phyloP scores from a whole-genome alignment of 2,329 filamentous ascomycete genomes.

The Teratosphaeria pseudoeucalypti region DNA sequence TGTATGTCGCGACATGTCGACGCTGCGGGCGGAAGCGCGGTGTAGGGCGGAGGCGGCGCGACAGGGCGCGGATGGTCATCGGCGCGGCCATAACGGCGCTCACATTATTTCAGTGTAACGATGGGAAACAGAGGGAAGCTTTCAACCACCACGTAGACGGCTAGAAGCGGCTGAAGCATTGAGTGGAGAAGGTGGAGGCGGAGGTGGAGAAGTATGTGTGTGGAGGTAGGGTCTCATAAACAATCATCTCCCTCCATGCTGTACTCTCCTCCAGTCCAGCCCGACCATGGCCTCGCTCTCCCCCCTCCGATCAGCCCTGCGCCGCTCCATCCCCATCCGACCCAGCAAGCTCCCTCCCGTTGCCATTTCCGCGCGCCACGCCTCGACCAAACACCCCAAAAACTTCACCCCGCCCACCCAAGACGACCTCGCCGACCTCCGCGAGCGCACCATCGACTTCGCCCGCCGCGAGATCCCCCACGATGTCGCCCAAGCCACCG shows the following conservation, averaged over 20 bases:
- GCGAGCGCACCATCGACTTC: conserved; percentile 81
- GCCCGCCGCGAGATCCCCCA: conserved; percentile 75
- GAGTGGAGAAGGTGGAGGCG: background rate
- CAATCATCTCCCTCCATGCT: background rate
- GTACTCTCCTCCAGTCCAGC: background rate
- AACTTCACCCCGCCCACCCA: conserved; percentile 59
- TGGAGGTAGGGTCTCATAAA: background rate
- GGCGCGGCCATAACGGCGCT: conserved; percentile 2
- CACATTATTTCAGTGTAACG: background rate
- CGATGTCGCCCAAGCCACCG: conserved; percentile 71
- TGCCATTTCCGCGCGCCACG: conserved; percentile 25
- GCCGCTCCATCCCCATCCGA: conserved; percentile 6
- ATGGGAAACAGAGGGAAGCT: background rate
- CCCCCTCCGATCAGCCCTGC: conserved; percentile 15
- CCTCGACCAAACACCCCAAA: conserved; percentile 60
- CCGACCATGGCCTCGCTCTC: background rate
- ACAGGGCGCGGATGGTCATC: background rate
- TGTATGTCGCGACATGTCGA: conserved; percentile 60
- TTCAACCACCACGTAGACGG: background rate
- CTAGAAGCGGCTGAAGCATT: background rate
- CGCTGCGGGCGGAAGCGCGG: conserved; percentile 5
- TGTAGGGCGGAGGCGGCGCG: conserved; percentile 3
- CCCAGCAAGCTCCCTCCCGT: background rate
- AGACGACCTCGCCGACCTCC: conserved; percentile 67
- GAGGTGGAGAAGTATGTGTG: conserved; percentile 2